A percentile compares a stretch with the other conserved stretches of the same genome.
phyloP scores from a whole-genome alignment of 352 stramenopile species.

The Blastocystis sp. region DNA sequence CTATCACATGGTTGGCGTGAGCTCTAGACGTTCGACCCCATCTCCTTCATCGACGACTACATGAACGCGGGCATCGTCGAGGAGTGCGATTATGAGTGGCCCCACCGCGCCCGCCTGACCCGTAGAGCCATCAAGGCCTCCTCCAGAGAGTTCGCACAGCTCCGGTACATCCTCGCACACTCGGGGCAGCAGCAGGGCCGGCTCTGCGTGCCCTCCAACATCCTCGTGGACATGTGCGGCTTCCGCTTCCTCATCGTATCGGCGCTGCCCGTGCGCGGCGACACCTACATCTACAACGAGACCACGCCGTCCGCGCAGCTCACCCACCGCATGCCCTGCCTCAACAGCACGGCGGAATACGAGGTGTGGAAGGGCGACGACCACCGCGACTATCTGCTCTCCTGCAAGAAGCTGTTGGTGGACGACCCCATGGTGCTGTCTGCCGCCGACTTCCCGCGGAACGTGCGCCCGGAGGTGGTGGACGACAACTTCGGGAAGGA shows the following conservation, averaged over 20 bases:
- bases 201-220: slow-evolving; percentile 30
- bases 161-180: slow-evolving; percentile 11
- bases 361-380: slow-evolving; percentile 45
- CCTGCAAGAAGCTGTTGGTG: not conserved
- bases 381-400: slow-evolving; percentile 38
- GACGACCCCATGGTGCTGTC: not conserved
- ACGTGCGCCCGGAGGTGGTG: not conserved
- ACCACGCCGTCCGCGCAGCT: slow-evolving; percentile 20
- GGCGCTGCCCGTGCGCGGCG: slow-evolving; percentile 22
- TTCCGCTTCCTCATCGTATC: slow-evolving; percentile 63
- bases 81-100: slow-evolving; percentile 14
- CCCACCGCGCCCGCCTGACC: too few relatives aligned
- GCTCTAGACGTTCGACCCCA: slow-evolving; percentile 12
- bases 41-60: slow-evolving; percentile 42
- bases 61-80: slow-evolving; percentile 27
- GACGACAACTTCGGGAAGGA: not conserved
- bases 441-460: not conserved
- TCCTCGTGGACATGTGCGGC: slow-evolving; percentile 34
- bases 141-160: slow-evolving; percentile 29
- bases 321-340: slow-evolving; percentile 17
- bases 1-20: not conserved
- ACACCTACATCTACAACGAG: slow-evolving; percentile 26
- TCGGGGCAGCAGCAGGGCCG: not conserved
- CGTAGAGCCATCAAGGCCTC: slow-evolving; percentile 34
- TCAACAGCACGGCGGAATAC: slow-evolving; percentile 10